These are phyloP conservation scores for Leccinum variicolor DNA, from an alignment of 768 basidiomycete genomes.

Conservation along the genomic window DNA sequence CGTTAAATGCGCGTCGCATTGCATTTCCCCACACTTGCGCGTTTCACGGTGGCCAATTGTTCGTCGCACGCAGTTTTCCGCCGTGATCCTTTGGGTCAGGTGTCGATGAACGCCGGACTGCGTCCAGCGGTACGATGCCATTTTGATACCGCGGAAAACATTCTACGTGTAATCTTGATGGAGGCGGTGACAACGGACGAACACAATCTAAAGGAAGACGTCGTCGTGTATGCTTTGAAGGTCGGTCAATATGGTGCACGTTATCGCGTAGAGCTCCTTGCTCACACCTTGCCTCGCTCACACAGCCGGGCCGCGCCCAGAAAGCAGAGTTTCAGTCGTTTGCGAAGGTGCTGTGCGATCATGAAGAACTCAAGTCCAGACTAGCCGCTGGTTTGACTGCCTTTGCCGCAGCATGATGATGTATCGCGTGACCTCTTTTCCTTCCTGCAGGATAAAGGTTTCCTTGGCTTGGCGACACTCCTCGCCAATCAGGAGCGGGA, in stretches of 20 bases:
- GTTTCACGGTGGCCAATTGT: not conserved
- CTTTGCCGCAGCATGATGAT: constrained; percentile 15
- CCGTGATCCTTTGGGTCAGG: constrained; percentile 66
- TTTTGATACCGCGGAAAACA: constrained; percentile 52
- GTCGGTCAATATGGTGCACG: constrained; percentile 29
- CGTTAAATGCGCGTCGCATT: constrained; percentile 11
- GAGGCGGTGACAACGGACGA: constrained; percentile 37
- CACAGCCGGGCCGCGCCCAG: constrained; percentile 37
- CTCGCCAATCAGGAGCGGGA: constrained; percentile 13
- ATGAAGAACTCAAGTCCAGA: constrained; percentile 28
- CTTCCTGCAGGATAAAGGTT: not conserved
- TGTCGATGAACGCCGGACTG: constrained; percentile 64
- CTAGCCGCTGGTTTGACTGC: not conserved
- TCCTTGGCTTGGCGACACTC: constrained; percentile 1
- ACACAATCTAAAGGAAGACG: constrained; percentile 31
- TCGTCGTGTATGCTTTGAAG: constrained; percentile 66
- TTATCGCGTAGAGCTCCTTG: not conserved
- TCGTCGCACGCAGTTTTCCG: constrained; percentile 50
- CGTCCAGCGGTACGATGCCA: constrained; percentile 53
- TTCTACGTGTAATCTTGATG: constrained; percentile 53
- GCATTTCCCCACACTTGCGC: not conserved
- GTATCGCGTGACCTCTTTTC: not conserved
- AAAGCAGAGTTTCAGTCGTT: constrained; percentile 56
- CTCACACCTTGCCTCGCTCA: not conserved
- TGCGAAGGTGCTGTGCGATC: constrained; percentile 41